Evolutionary conservation across 2,329 filamentous ascomycete species (phyloP).

Genomic region (Capronia americana): DNA sequence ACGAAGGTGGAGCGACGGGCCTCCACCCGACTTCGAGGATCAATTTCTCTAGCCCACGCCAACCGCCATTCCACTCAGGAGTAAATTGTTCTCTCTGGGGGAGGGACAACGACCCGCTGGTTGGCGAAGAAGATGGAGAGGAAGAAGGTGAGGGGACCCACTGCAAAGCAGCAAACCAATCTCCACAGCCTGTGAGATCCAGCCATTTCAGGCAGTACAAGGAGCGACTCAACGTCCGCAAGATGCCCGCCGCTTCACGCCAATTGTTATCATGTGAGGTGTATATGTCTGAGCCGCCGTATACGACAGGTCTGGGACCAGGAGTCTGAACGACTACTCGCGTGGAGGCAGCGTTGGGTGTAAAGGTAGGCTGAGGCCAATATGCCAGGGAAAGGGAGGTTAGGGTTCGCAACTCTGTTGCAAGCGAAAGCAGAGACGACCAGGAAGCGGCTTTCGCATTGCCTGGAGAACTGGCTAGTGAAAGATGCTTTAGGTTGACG

Average conservation of each 20-base stretch:
- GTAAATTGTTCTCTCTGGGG: slow-evolving; percentile 37
- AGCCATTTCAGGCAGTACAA: slow-evolving; percentile 67
- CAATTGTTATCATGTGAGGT: slow-evolving; percentile 61
- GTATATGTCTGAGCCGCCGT: slow-evolving; percentile 61
- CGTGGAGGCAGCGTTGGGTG: slow-evolving; percentile 55
- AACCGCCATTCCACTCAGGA: slow-evolving; percentile 55
- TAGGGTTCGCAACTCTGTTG: slow-evolving; percentile 61
- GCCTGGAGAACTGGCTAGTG: slow-evolving; percentile 59
- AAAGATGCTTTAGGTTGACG: slow-evolving; percentile 62
- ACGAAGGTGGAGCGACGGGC: slow-evolving; percentile 38
- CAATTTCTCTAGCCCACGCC: slow-evolving; percentile 53
- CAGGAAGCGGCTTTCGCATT: slow-evolving; percentile 54
- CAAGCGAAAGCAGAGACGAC: slow-evolving; percentile 60
- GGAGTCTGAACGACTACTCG: slow-evolving; percentile 24
- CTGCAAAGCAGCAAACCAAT: slow-evolving; percentile 61
- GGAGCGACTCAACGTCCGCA: slow-evolving; percentile 61
- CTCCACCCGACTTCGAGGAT: slow-evolving; percentile 52
- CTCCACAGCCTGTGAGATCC: slow-evolving; percentile 65
- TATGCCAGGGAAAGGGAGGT: slow-evolving; percentile 68
- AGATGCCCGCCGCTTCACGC: slow-evolving; percentile 62
- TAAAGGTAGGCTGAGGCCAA: slow-evolving; percentile 66
- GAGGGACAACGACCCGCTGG: not conserved
- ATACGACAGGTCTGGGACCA: slow-evolving; percentile 44
- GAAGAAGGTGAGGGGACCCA: slow-evolving; percentile 42
- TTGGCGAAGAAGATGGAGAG: slow-evolving; percentile 6